Evolutionary conservation across 176 grass and related monocot species (phyloP).

Genomic region (Tillandsia fasciculata): DNA sequence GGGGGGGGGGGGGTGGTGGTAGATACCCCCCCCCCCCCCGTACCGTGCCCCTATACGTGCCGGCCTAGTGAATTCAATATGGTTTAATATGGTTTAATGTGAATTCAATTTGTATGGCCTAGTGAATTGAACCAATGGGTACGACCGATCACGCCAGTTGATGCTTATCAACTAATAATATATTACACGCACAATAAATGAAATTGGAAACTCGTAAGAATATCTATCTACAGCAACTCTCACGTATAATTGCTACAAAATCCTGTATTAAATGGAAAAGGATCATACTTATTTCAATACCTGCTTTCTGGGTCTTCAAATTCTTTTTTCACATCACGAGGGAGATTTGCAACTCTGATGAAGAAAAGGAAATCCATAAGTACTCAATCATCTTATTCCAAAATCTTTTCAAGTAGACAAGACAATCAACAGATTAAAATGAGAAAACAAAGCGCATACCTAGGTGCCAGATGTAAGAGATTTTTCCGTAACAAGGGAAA

Average conservation of each 20-base stretch:
- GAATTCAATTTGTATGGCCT: too few relatives aligned
- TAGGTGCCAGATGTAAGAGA: constrained; percentile 59
- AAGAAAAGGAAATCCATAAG: constrained; percentile 1
- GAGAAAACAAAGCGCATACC: constrained; percentile 24
- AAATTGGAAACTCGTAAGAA: neutral
- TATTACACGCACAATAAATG: neutral
- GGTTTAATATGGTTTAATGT: too few relatives aligned
- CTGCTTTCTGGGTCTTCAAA: constrained; percentile 89
- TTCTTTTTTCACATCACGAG: constrained; percentile 44
- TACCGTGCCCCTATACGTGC: too few relatives aligned
- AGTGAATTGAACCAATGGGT: too few relatives aligned
- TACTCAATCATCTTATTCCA: constrained; percentile 1
- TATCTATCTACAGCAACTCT: neutral
- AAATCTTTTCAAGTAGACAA: neutral
- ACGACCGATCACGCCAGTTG: too few relatives aligned
- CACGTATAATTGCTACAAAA: neutral
- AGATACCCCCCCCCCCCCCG: too few relatives aligned
- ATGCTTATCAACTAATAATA: too few relatives aligned
- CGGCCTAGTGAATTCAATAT: too few relatives aligned
- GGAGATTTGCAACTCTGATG: constrained; percentile 51
- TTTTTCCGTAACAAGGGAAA: constrained; percentile 54
- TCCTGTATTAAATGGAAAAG: neutral
- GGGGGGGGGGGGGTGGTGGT: too few relatives aligned
- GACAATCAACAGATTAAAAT: neutral
- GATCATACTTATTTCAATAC: constrained; percentile 12